Base-by-base conservation (phyloP, 176 grass and related monocot species). In the Phoenix roebelenii region DNA sequence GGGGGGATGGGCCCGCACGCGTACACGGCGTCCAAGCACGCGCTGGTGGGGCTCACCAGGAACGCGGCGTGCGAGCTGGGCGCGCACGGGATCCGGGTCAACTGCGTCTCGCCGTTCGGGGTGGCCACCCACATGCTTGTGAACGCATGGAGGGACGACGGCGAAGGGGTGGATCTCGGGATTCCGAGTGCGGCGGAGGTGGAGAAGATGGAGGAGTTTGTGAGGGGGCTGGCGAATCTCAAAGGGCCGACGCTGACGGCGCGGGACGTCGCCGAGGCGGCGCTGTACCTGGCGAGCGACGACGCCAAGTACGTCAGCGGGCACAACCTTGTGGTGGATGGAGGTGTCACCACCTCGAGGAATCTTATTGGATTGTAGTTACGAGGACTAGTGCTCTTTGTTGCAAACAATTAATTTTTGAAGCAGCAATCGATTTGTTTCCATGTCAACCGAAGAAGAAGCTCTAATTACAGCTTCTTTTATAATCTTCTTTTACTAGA, bases 301-400 rank as follows among this genome's bases (percentile, higher is more conserved):
- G 94, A 98, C 30, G 83, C 94, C 6, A 93, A 74, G 58, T 98
- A 98, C 28, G 74, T 98, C 3, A 93, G 79, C 65, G 94, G 94
- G 23, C 94, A 98, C 67, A 98, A 98, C 89, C 85, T 98, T 66
- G 85, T 98, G 56, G 88, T 98, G 3, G 94, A 98, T 65, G 94
- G 94, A 48, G 94, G 94, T 3, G 71, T 90, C 76, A 98, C 88
- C 80, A 80, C 73, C 25, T 93, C 94, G 4, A 93, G 74, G 68
- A 98, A 98, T 64, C 26, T 88, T 0, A 86, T 98, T 51, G 88
- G 88, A 18, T 57, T 98, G 50, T 98, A 44, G 35, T 14, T 44
- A 44, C 9, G 35, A 44, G 35, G 2, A 3, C 35, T 3, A 12
- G 35, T 12, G 28, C 6, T 44, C 35, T 44, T 44, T 12, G 35